Conservation (phyloP, 106 monocot genomes). For the Dioscorea dumetorum region DNA sequence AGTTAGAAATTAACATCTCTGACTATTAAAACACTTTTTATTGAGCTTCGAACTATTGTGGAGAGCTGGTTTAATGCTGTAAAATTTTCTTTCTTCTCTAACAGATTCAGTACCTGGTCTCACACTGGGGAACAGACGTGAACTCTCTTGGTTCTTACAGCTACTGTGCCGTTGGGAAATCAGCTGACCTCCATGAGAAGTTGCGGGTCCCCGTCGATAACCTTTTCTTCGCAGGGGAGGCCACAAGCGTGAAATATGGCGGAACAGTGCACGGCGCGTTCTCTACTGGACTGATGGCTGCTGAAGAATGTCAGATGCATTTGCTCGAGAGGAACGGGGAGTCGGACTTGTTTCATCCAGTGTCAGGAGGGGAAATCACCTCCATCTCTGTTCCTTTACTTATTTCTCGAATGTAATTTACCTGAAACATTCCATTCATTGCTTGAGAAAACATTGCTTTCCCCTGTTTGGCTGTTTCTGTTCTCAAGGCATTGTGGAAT, state of each 20-base stretch:
- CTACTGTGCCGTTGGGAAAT: constrained; percentile 59
- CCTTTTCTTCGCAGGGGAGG: constrained; percentile 95
- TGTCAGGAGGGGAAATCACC: constrained; percentile 34
- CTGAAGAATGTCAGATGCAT: constrained; percentile 83
- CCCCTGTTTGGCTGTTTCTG: too few relatives aligned
- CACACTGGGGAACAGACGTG: constrained; percentile 83
- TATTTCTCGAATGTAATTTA: constrained; percentile 65
- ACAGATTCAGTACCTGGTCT: constrained; percentile 86
- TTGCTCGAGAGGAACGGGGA: constrained; percentile 60
- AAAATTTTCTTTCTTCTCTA: background rate
- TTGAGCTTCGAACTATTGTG: too few relatives aligned
- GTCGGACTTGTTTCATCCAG: constrained; percentile 42
- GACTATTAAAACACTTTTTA: too few relatives aligned
- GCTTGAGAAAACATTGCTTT: background rate
- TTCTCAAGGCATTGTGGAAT: too few relatives aligned
- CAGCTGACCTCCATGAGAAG: constrained; percentile 58
- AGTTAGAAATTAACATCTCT: too few relatives aligned
- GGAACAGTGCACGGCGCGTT: constrained; percentile 92
- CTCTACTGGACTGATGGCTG: constrained; percentile 82
- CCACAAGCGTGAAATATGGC: constrained; percentile 73
- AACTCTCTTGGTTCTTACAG: constrained; percentile 85
- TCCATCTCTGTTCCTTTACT: constrained; percentile 58
- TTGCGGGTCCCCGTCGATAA: constrained; percentile 91
- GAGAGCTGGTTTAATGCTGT: too few relatives aligned
- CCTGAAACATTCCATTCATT: constrained; percentile 6